phyloP scores from a whole-genome alignment of 805 yeast genomes.

The Ogataea allantospora region DNA sequence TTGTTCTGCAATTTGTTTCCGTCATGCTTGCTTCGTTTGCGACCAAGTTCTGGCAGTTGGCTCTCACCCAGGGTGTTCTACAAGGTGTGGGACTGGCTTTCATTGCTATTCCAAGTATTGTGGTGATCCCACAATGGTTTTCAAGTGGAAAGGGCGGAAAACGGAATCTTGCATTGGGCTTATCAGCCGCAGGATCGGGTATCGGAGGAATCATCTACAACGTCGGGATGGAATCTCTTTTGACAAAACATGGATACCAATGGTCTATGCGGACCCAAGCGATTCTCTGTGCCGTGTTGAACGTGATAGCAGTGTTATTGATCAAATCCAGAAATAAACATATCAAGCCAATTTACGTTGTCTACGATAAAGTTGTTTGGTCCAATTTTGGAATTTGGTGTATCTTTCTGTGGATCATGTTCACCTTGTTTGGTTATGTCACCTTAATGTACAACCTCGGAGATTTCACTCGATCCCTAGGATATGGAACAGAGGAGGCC shows the following conservation, averaged over 20 bases:
- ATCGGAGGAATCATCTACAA: slow-evolving; percentile 51
- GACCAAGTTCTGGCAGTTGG: slow-evolving; percentile 61
- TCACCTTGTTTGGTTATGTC: slow-evolving; percentile 60
- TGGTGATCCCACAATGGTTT: slow-evolving; percentile 70
- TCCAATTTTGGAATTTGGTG: slow-evolving; percentile 35
- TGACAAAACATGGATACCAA: slow-evolving; percentile 36
- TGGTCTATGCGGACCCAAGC: slow-evolving; percentile 55
- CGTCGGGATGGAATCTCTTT: slow-evolving; percentile 46
- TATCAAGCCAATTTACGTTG: slow-evolving; percentile 35
- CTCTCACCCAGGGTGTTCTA: slow-evolving; percentile 64
- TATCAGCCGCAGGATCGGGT: slow-evolving; percentile 52
- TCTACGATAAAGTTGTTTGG: slow-evolving; percentile 43
- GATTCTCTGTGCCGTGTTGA: slow-evolving; percentile 37
- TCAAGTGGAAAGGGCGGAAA: slow-evolving; percentile 39
- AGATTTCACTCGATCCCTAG: slow-evolving; percentile 58
- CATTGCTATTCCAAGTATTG: slow-evolving; percentile 56
- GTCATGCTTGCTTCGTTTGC: slow-evolving; percentile 60
- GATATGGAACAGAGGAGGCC: slow-evolving; percentile 54
- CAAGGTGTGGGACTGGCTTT: slow-evolving; percentile 59
- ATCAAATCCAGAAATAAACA: slow-evolving; percentile 39
- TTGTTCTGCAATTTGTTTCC: slow-evolving; percentile 49
- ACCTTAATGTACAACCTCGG: slow-evolving; percentile 57
- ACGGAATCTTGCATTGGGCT: slow-evolving; percentile 53
- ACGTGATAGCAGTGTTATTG: slow-evolving; percentile 34
- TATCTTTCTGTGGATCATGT: slow-evolving; percentile 39